A percentile compares a stretch with the other conserved stretches of the same genome.
Conservation (phyloP, 2,329 filamentous ascomycete genomes). For the Trichoderma semiorbis region DNA sequence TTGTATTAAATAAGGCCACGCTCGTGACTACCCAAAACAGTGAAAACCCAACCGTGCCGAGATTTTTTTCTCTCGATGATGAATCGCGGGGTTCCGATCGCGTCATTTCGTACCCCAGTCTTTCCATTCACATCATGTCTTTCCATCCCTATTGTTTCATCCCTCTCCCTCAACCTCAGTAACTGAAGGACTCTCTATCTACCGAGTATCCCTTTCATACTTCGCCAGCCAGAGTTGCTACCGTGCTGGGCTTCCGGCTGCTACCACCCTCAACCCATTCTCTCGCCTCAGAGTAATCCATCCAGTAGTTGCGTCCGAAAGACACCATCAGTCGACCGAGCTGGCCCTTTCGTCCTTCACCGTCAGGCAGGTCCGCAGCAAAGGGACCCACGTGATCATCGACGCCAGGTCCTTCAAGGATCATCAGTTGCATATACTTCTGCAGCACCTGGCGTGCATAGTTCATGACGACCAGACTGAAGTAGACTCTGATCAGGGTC, state of each 20-base stretch:
- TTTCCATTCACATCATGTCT: background rate
- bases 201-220: slow-evolving; percentile 24
- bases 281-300: slow-evolving; percentile 63
- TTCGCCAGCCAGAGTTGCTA: slow-evolving; percentile 33
- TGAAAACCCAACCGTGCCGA: slow-evolving; percentile 14
- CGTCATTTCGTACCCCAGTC: slow-evolving; percentile 20
- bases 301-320: slow-evolving; percentile 75
- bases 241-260: slow-evolving; percentile 50
- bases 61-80: slow-evolving; percentile 18
- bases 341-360: slow-evolving; percentile 74
- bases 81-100: slow-evolving; percentile 21
- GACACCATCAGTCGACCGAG: slow-evolving; percentile 76
- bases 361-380: slow-evolving; percentile 63
- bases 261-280: slow-evolving; percentile 66
- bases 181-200: background rate
- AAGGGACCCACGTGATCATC: slow-evolving; percentile 64
- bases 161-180: background rate
- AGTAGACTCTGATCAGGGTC: slow-evolving; percentile 76
- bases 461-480: slow-evolving; percentile 77
- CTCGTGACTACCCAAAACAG: slow-evolving; percentile 17
- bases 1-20: slow-evolving; percentile 14
- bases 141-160: background rate
- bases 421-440: slow-evolving; percentile 51
- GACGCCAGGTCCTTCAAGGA: slow-evolving; percentile 46
- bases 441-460: slow-evolving; percentile 76